Conservation (phyloP, 805 yeast genomes). For the Metschnikowia gelsemii region DNA sequence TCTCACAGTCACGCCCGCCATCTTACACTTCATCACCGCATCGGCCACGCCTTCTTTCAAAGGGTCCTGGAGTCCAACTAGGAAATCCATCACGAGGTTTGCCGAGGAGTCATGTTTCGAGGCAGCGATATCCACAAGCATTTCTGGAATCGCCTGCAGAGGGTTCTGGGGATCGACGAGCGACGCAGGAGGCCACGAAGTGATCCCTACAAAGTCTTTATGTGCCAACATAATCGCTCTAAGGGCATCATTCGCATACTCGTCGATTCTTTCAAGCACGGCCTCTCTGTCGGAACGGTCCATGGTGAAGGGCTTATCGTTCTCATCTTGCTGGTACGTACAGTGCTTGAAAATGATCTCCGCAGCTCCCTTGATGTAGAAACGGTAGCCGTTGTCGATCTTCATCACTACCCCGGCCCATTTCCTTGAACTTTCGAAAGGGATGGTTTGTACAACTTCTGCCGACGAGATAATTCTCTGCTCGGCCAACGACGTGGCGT, state of each 20-base stretch:
- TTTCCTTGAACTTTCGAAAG: conserved; percentile 89
- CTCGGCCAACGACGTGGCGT: conserved; percentile 44
- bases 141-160: conserved; percentile 42
- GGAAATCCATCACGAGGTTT: conserved; percentile 42
- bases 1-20: conserved; percentile 91
- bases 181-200: conserved; percentile 69
- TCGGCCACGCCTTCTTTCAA: conserved; percentile 85
- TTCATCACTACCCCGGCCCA: conserved; percentile 83
- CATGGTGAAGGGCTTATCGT: conserved; percentile 29
- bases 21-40: conserved; percentile 81
- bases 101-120: conserved; percentile 26
- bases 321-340: conserved; percentile 33
- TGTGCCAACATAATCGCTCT: conserved; percentile 90
- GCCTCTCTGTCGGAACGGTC: conserved; percentile 30
- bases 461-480: conserved; percentile 25
- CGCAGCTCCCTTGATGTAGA: conserved; percentile 90
- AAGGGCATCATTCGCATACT: conserved; percentile 74
- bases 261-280: conserved; percentile 39
- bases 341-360: conserved; percentile 75
- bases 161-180: conserved; percentile 30
- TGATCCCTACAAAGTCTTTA: conserved; percentile 52
- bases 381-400: conserved; percentile 49
- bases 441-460: conserved; percentile 66
- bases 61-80: conserved; percentile 96
- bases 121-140: conserved; percentile 26